Base-by-base conservation (phyloP, 2,329 filamentous ascomycete species). In the Aaosphaeria pasadenensis region DNA sequence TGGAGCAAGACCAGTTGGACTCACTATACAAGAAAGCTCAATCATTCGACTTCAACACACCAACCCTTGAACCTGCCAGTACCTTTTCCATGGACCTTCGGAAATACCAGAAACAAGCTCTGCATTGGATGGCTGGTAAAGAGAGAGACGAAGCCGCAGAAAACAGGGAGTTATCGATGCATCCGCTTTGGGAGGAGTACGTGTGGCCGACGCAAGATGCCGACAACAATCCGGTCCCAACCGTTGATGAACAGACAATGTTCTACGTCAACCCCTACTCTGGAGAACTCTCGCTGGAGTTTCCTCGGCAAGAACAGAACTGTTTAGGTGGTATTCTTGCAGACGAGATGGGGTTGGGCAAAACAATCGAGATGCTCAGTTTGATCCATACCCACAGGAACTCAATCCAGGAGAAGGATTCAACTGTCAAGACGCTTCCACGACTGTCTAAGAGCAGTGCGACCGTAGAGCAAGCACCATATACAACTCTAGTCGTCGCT, bases 251-350 rank as follows among this genome's bases (percentile, higher is more conserved):
- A 3, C 84, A 91, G 57, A 71, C 82, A 6, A 83, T 81, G 50
- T 99, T 99, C 62, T 99, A 96, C 59, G 87, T 97, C 59, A 99
- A 99, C 60, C 92, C 92, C 0, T 99, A 99, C 68, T 96, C 91
- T 5, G 94, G 94, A 6, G 92, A 97, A 58, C 75, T 99, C 45
- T 95, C 91, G 2, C 76, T 97, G 0, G 85, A 95, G 5, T 99
- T 99, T 56, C 94, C 94, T 1, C 82, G 85, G 2, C 94, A 99
- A 65, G 90, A 97, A 61, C 94, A 97, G 64, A 89, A 95, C 65
- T 99, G 94, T 57, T 77, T 96, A 0, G 94, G 94, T 40, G 94
- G 94, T 5, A 89, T 99, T 48, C 75, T 99, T 39, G 94, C 94
- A 6, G 94, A 99, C 62, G 88, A 97, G 71, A 99, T 99, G 94